A percentile compares a stretch with the other conserved stretches of the same genome.
Evolutionary conservation across 352 stramenopile species (phyloP).

Genomic region (Bremia lactucae): DNA sequence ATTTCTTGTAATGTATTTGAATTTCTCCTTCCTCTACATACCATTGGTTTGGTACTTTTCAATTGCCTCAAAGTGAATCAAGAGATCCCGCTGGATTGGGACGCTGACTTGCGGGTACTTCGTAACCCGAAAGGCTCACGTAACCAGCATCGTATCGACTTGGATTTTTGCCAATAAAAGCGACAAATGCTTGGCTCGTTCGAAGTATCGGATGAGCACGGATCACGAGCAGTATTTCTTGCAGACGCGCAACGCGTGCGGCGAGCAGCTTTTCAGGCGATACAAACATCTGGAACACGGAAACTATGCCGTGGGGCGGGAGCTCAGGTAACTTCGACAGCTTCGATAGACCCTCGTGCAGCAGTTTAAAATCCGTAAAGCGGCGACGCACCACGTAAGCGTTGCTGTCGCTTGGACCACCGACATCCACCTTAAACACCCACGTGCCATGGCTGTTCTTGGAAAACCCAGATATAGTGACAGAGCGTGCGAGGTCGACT

Average conservation of each 20-base stretch:
- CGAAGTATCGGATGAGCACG: conserved; percentile 40
- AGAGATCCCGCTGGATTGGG: conserved; percentile 11
- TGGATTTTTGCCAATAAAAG: conserved; percentile 68
- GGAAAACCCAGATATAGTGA: conserved; percentile 54
- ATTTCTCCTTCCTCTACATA: too few relatives aligned
- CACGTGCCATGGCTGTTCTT: conserved; percentile 59
- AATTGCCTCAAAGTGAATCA: too few relatives aligned
- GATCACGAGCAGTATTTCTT: conserved; percentile 50
- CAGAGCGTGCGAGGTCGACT: conserved; percentile 28
- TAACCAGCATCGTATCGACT: conserved; percentile 52
- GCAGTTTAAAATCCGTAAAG: conserved; percentile 65
- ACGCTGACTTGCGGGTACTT: conserved; percentile 35
- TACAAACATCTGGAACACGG: conserved; percentile 58
- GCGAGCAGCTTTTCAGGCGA: conserved; percentile 46
- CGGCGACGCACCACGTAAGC: conserved; percentile 59
- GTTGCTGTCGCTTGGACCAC: conserved; percentile 34
- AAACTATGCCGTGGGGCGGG: conserved; percentile 52
- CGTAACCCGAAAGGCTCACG: conserved; percentile 60
- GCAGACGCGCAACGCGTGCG: conserved; percentile 36
- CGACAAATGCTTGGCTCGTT: conserved; percentile 29
- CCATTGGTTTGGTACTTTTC: too few relatives aligned
- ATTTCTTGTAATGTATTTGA: conserved; percentile 1
- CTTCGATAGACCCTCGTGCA: conserved; percentile 43
- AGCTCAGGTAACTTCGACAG: conserved; percentile 32
- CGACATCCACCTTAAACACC: conserved; percentile 70